Percentiles rank a stretch among this genome's conserved stretches.
These are phyloP conservation scores for Colletotrichum shisoi DNA, from an alignment of 2,329 filamentous ascomycete species.

Conservation along the genomic window DNA sequence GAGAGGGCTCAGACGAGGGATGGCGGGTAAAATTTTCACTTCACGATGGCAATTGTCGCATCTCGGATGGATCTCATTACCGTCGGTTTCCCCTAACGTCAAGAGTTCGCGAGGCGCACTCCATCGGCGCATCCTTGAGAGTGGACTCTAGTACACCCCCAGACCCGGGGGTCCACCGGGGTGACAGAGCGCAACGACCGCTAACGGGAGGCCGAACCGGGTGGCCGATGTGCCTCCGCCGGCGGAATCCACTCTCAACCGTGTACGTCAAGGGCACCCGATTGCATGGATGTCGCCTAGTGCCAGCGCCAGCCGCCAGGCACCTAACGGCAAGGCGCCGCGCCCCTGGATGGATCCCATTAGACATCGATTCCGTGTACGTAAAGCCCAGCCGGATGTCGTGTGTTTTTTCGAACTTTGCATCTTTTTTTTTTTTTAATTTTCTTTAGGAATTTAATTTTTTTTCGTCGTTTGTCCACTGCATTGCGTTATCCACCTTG, in stretches of 20 bases:
- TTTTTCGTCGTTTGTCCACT: slow-evolving; percentile 24
- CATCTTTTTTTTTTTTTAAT: slow-evolving; percentile 30
- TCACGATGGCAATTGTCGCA: slow-evolving; percentile 32
- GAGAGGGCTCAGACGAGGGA: background rate
- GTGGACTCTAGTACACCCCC: slow-evolving; percentile 8
- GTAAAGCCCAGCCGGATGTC: slow-evolving; percentile 39
- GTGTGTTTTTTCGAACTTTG: slow-evolving; percentile 28
- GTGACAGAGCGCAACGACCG: slow-evolving; percentile 27
- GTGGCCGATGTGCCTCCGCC: slow-evolving; percentile 36
- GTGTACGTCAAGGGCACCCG: slow-evolving; percentile 40
- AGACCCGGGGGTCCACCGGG: slow-evolving; percentile 31
- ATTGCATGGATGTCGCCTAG: slow-evolving; percentile 35
- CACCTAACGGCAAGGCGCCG: slow-evolving; percentile 39
- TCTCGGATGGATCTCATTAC: slow-evolving; percentile 37
- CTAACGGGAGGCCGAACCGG: slow-evolving; percentile 39
- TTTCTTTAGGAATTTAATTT: too few relatives aligned
- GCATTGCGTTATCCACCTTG: slow-evolving; percentile 32
- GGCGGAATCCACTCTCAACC: slow-evolving; percentile 33
- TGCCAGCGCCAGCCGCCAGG: slow-evolving; percentile 35
- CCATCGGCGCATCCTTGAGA: slow-evolving; percentile 30
- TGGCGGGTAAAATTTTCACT: slow-evolving; percentile 33
- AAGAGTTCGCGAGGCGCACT: slow-evolving; percentile 38
- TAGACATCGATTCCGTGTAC: slow-evolving; percentile 40
- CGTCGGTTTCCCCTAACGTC: slow-evolving; percentile 39
- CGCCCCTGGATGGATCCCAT: slow-evolving; percentile 40